phyloP scores from a whole-genome alignment of 179 eudicot genomes.

The Silene coronaria region DNA sequence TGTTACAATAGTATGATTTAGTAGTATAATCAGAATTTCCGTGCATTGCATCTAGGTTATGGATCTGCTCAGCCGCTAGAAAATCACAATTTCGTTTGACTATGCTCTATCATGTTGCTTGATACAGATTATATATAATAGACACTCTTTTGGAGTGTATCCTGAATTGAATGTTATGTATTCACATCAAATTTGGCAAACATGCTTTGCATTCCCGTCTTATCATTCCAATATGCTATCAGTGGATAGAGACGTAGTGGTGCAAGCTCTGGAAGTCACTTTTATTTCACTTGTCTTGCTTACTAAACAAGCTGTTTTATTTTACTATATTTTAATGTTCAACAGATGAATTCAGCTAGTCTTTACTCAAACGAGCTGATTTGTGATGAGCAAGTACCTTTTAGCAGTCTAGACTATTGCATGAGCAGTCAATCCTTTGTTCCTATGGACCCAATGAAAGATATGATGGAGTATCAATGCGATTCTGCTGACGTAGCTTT shows the following conservation, averaged over 20 bases:
- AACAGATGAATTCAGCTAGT: not conserved
- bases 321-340: not conserved
- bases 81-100: too few relatives aligned
- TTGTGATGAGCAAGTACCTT: not conserved
- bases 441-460: slow-evolving; percentile 1
- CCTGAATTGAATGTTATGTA: too few relatives aligned
- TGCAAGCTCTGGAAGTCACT: not conserved
- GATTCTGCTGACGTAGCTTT: slow-evolving; percentile 11
- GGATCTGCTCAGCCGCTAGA: too few relatives aligned
- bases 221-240: not conserved
- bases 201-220: not conserved
- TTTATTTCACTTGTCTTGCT: slow-evolving; percentile 16
- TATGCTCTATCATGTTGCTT: too few relatives aligned
- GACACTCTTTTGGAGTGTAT: too few relatives aligned
- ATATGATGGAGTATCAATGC: slow-evolving; percentile 10
- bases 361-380: slow-evolving; percentile 1
- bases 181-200: too few relatives aligned
- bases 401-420: not conserved
- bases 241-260: not conserved
- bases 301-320: not conserved
- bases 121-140: too few relatives aligned
- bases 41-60: not conserved
- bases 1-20: not conserved
- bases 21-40: not conserved
- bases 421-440: not conserved